A percentile compares a stretch with the other conserved stretches of the same genome.
These are phyloP conservation scores for Curvularia lunata DNA, from an alignment of 2,329 filamentous ascomycete genomes.

Conservation along the genomic window DNA sequence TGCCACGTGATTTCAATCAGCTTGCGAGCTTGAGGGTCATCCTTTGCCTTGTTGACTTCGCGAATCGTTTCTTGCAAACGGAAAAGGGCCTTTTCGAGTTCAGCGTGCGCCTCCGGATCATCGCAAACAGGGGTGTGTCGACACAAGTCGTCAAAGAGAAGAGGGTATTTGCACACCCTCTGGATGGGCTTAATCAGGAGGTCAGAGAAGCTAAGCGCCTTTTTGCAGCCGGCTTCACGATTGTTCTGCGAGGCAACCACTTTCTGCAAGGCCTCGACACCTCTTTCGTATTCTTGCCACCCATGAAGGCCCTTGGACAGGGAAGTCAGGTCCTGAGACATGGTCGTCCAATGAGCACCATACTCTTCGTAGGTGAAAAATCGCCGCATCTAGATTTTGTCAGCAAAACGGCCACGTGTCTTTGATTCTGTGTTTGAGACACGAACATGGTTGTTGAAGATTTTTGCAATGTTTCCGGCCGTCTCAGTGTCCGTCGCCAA, in stretches of 20 bases:
- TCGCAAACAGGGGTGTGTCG: slow-evolving; percentile 84
- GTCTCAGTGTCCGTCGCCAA: slow-evolving; percentile 60
- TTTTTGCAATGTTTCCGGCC: slow-evolving; percentile 59
- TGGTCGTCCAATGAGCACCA: slow-evolving; percentile 84
- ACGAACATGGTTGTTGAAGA: slow-evolving; percentile 61
- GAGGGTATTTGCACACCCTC: slow-evolving; percentile 86
- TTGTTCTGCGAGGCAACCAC: slow-evolving; percentile 74
- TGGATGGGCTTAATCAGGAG: slow-evolving; percentile 96
- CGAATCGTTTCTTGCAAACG: slow-evolving; percentile 75
- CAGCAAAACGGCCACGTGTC: slow-evolving; percentile 27
- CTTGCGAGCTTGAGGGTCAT: slow-evolving; percentile 72
- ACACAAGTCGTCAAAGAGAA: slow-evolving; percentile 83
- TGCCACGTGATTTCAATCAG: slow-evolving; percentile 82
- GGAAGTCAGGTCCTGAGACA: slow-evolving; percentile 77
- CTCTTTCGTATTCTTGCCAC: slow-evolving; percentile 82
- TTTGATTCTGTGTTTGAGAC: neutral
- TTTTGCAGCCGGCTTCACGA: slow-evolving; percentile 68
- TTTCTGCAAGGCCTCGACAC: slow-evolving; percentile 81
- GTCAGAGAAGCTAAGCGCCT: slow-evolving; percentile 82
- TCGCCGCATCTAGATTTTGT: slow-evolving; percentile 67
- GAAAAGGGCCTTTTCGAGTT: slow-evolving; percentile 75
- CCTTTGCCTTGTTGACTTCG: slow-evolving; percentile 84
- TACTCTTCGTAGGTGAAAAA: slow-evolving; percentile 94
- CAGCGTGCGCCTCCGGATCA: slow-evolving; percentile 81
- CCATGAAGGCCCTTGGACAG: slow-evolving; percentile 71